Conservation (phyloP, 2,329 filamentous ascomycete species). For the Exophiala mesophila region DNA sequence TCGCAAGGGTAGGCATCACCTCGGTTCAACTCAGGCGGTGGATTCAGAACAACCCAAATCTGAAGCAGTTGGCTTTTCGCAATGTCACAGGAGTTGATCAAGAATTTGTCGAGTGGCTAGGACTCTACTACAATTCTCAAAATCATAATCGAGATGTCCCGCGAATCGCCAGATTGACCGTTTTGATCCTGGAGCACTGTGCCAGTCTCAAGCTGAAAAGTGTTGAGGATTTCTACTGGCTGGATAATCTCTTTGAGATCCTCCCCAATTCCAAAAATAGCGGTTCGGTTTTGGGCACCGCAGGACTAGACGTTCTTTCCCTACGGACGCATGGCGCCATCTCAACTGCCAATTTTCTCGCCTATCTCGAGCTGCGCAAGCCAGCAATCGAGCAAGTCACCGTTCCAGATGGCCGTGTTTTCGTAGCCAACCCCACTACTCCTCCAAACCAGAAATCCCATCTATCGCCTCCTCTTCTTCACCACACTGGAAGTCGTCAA, state of each 20-base stretch:
- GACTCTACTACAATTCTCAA: slow-evolving; percentile 12
- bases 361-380: slow-evolving; percentile 12
- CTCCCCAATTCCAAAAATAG: neutral
- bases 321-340: slow-evolving; percentile 3
- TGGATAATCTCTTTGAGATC: slow-evolving; percentile 10
- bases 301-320: slow-evolving; percentile 7
- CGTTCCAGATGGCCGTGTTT: slow-evolving; percentile 9
- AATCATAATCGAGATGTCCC: neutral
- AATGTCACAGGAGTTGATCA: slow-evolving; percentile 32
- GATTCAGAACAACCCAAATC: slow-evolving; percentile 29
- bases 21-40: slow-evolving; percentile 33
- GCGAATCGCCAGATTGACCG: slow-evolving; percentile 6
- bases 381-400: slow-evolving; percentile 10
- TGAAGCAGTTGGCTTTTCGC: slow-evolving; percentile 30
- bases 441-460: neutral
- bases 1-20: slow-evolving; percentile 34
- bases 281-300: neutral
- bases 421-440: slow-evolving; percentile 1
- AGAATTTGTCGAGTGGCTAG: slow-evolving; percentile 35
- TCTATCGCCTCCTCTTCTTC: slow-evolving; percentile 3
- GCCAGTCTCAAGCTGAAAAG: slow-evolving; percentile 3
- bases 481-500: neutral
- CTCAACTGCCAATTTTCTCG: slow-evolving; percentile 1
- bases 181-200: slow-evolving; percentile 13
- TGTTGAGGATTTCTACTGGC: slow-evolving; percentile 10